Percentiles rank a stretch among this genome's conserved stretches.
Conservation (phyloP, 139 green algal species). For the Nannochloris sp. region DNA sequence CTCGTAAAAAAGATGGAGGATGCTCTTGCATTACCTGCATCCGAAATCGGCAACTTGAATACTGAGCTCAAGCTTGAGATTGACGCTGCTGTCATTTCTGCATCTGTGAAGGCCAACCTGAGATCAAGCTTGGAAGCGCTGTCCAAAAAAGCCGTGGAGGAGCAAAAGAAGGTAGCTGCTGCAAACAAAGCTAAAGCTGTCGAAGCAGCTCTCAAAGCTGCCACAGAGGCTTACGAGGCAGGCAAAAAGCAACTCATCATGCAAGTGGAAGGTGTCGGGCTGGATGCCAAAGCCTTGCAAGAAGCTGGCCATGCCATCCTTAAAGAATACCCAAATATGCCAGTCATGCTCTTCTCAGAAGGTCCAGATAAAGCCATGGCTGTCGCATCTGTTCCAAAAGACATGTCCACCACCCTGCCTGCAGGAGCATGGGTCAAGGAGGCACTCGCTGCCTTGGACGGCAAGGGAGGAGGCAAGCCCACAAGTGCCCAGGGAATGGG, state of each 20-base stretch:
- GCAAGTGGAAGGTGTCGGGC: constrained; percentile 44
- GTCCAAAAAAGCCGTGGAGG: constrained; percentile 54
- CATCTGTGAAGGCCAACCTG: constrained; percentile 61
- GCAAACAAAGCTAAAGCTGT: constrained; percentile 61
- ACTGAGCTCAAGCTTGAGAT: constrained; percentile 44
- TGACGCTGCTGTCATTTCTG: constrained; percentile 59
- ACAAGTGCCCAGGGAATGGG: constrained; percentile 74
- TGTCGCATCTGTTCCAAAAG: constrained; percentile 64
- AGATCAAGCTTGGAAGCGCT: constrained; percentile 51
- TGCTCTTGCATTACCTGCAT: constrained; percentile 17
- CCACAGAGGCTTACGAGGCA: constrained; percentile 9
- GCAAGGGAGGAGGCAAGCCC: constrained; percentile 89
- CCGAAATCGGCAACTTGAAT: constrained; percentile 38
- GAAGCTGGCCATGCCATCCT: constrained; percentile 55
- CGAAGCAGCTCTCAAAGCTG: constrained; percentile 19
- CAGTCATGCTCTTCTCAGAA: constrained; percentile 53
- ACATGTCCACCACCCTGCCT: constrained; percentile 45
- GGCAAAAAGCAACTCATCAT: constrained; percentile 29
- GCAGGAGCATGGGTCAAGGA: constrained; percentile 47
- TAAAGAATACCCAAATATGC: constrained; percentile 41
- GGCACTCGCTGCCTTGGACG: constrained; percentile 55
- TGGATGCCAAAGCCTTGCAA: constrained; percentile 62
- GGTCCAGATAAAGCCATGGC: constrained; percentile 49
- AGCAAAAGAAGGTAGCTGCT: constrained; percentile 60
- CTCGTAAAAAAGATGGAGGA: constrained; percentile 45